Evolutionary conservation across 768 basidiomycete genomes (phyloP).

Genomic region (Dendrothele bispora): DNA sequence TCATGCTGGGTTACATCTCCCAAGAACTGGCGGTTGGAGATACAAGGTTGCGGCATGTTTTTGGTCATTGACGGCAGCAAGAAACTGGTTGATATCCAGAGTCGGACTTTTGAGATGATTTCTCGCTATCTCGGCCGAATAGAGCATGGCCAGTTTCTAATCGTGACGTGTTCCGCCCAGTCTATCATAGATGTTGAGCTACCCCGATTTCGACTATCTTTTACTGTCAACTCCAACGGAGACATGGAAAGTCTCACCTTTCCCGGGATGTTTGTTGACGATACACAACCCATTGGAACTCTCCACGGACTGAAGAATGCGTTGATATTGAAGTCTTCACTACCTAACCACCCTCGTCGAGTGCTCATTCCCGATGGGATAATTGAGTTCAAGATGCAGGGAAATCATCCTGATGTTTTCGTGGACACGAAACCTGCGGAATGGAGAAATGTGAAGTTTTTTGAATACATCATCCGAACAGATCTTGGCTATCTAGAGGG

Average conservation of each 20-base stretch:
- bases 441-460: conserved; percentile 16
- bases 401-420: not conserved
- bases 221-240: too few relatives aligned
- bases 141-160: too few relatives aligned
- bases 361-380: conserved; percentile 6
- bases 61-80: too few relatives aligned
- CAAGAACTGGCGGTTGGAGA: too few relatives aligned
- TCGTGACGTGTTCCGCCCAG: too few relatives aligned
- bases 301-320: conserved; percentile 32
- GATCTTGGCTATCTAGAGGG: conserved; percentile 28
- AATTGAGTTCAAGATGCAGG: not conserved
- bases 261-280: conserved; percentile 21
- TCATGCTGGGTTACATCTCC: too few relatives aligned
- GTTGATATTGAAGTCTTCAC: conserved; percentile 26
- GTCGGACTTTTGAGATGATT: too few relatives aligned
- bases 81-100: too few relatives aligned
- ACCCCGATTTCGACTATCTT: too few relatives aligned
- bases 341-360: conserved; percentile 25
- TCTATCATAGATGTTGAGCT: too few relatives aligned
- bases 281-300: conserved; percentile 28
- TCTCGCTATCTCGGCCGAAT: too few relatives aligned
- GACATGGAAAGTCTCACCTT: conserved; percentile 13
- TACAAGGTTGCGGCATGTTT: too few relatives aligned
- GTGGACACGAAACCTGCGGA: not conserved
- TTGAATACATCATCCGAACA: conserved; percentile 28